A percentile compares a stretch with the other conserved stretches of the same genome.
These are phyloP conservation scores for Diaporthe eres DNA, from an alignment of 2,329 filamentous ascomycete species.

Conservation along the genomic window DNA sequence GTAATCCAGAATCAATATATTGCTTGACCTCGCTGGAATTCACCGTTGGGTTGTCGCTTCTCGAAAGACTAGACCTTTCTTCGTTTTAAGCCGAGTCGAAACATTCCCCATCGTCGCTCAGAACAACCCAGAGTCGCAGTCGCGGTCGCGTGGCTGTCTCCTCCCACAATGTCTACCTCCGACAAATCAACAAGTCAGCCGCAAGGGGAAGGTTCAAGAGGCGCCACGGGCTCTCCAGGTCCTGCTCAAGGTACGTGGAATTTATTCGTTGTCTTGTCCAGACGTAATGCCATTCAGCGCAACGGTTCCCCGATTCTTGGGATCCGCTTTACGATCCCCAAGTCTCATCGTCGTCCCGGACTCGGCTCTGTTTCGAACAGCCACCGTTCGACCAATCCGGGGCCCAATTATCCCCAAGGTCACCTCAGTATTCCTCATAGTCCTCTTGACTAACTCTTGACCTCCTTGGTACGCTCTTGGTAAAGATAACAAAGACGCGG, in stretches of 20 bases:
- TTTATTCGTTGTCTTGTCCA: slow-evolving; percentile 18
- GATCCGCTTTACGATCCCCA: slow-evolving; percentile 13
- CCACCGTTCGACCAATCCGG: slow-evolving; percentile 24
- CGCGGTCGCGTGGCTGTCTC: neutral
- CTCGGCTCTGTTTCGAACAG: slow-evolving; percentile 32
- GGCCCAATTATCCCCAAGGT: slow-evolving; percentile 7
- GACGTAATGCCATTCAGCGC: neutral
- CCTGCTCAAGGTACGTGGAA: slow-evolving; percentile 27
- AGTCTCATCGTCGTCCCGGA: slow-evolving; percentile 29
- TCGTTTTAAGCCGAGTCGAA: neutral
- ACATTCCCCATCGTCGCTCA: slow-evolving; percentile 14
- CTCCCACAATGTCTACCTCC: slow-evolving; percentile 28
- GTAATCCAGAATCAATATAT: slow-evolving; percentile 34
- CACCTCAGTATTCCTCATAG: slow-evolving; percentile 20
- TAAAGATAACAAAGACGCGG: slow-evolving; percentile 21
- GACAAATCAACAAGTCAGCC: slow-evolving; percentile 27
- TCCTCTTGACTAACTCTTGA: slow-evolving; percentile 30
- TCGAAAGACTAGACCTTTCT: neutral
- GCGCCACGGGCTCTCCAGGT: neutral
- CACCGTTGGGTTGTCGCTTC: neutral
- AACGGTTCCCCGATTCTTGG: slow-evolving; percentile 14
- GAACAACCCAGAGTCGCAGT: slow-evolving; percentile 7
- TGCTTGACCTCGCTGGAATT: slow-evolving; percentile 24
- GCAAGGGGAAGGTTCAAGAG: slow-evolving; percentile 21
- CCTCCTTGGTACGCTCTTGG: slow-evolving; percentile 25